phyloP scores from a whole-genome alignment of 495 filamentous ascomycete genomes.

The Penicillium turbatum region DNA sequence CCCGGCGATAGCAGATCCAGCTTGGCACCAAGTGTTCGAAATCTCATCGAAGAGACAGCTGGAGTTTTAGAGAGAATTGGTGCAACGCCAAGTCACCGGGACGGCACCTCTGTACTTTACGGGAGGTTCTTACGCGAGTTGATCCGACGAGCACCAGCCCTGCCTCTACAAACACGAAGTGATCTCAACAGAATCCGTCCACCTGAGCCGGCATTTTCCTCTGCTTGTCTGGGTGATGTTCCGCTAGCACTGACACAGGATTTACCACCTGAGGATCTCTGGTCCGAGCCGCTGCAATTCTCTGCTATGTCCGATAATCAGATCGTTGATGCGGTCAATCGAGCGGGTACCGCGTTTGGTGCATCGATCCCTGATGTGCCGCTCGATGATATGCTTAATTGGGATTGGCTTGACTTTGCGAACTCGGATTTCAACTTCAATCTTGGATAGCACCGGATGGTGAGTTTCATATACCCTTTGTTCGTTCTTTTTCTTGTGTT shows the following conservation, averaged over 20 bases:
- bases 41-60: conserved; percentile 64
- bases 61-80: conserved; percentile 66
- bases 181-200: conserved; percentile 7
- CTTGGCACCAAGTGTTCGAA: conserved; percentile 62
- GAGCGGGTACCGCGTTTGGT: conserved; percentile 53
- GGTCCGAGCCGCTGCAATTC: conserved; percentile 56
- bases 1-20: conserved; percentile 50
- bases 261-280: conserved; percentile 28
- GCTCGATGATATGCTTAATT: conserved; percentile 51
- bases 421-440: conserved; percentile 41
- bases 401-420: conserved; percentile 60
- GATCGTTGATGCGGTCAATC: conserved; percentile 58
- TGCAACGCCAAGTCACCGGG: conserved; percentile 56
- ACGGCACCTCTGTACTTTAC: conserved; percentile 58
- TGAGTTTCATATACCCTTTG: background rate
- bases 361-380: conserved; percentile 49
- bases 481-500: background rate
- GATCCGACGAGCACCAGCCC: conserved; percentile 38
- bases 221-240: conserved; percentile 14
- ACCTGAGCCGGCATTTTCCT: conserved; percentile 12
- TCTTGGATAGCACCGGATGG: conserved; percentile 12
- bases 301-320: conserved; percentile 65
- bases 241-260: conserved; percentile 3
- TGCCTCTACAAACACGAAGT: conserved; percentile 7
- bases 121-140: conserved; percentile 59